Evolutionary conservation across 2,329 filamentous ascomycete species (phyloP).

Genomic region (Hypoxylon sp.): DNA sequence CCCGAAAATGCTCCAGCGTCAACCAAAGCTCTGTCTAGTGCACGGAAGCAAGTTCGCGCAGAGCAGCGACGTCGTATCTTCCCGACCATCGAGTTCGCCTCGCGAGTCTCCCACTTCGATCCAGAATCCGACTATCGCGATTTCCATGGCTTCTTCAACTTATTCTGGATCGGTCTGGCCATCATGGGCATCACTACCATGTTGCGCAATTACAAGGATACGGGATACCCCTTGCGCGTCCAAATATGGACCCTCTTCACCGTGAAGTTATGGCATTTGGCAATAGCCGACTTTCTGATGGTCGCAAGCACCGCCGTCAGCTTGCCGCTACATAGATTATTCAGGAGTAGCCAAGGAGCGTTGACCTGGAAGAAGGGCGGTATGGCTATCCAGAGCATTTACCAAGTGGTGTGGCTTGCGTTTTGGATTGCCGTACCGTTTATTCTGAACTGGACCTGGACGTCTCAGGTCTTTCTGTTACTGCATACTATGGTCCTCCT

Average conservation of each 20-base stretch:
- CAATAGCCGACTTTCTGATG: conserved; percentile 87
- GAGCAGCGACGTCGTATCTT: conserved; percentile 88
- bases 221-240: conserved; percentile 85
- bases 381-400: conserved; percentile 86
- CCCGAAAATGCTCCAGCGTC: conserved; percentile 94
- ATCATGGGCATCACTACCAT: conserved; percentile 98
- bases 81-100: conserved; percentile 91
- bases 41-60: conserved; percentile 85
- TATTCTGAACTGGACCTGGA: conserved; percentile 92
- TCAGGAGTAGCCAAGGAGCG: conserved; percentile 66
- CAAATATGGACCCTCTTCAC: conserved; percentile 92
- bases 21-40: conserved; percentile 85
- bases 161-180: conserved; percentile 97
- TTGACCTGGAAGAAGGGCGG: conserved; percentile 84
- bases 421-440: conserved; percentile 92
- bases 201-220: conserved; percentile 93
- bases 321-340: conserved; percentile 80
- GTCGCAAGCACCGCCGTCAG: conserved; percentile 79
- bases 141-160: conserved; percentile 96
- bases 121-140: conserved; percentile 91
- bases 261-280: conserved; percentile 89
- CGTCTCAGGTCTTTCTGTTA: conserved; percentile 93
- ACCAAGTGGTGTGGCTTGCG: conserved; percentile 82
- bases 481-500: conserved; percentile 91
- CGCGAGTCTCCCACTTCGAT: conserved; percentile 95